Percentiles rank a stretch among this genome's conserved stretches.
These are phyloP conservation scores for Ceratobasidium sp. DNA, from an alignment of 1,284 basidiomycete species.

Conservation along the genomic window DNA sequence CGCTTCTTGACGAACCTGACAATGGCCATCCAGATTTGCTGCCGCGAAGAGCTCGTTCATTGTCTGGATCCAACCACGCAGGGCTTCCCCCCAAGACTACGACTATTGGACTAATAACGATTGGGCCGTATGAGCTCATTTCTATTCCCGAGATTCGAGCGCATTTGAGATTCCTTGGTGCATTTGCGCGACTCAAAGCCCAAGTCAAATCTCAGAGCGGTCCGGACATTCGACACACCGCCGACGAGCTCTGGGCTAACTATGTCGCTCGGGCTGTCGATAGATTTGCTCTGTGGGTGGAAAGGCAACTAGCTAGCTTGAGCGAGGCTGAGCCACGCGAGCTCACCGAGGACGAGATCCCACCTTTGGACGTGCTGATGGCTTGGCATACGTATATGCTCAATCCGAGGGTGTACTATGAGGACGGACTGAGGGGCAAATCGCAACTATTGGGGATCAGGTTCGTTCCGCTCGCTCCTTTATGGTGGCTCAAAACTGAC, in stretches of 20 bases:
- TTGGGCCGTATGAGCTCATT: constrained; percentile 44
- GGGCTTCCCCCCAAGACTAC: too few species aligned
- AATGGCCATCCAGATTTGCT: too few species aligned
- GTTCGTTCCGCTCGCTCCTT: not conserved
- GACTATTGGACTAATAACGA: too few species aligned
- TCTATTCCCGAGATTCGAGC: constrained; percentile 45
- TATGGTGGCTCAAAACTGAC: too few species aligned
- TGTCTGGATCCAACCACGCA: too few species aligned
- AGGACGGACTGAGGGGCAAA: constrained; percentile 48
- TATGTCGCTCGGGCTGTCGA: constrained; percentile 49
- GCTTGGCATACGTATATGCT: constrained; percentile 67
- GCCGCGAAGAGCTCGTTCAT: too few species aligned
- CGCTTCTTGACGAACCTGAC: too few species aligned
- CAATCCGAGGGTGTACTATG: constrained; percentile 50
- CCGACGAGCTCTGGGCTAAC: constrained; percentile 48
- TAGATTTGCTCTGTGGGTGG: constrained; percentile 47
- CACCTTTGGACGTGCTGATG: constrained; percentile 65
- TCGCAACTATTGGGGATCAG: constrained; percentile 39
- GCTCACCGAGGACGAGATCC: constrained; percentile 52
- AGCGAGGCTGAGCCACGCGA: too few species aligned
- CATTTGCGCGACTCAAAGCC: constrained; percentile 45
- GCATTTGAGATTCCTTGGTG: constrained; percentile 49
- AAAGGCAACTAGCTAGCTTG: not conserved
- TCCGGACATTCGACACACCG: constrained; percentile 20
- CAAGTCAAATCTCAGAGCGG: constrained; percentile 42